Conservation (phyloP, 1,284 basidiomycete species). For the Termitomyces sp. region DNA sequence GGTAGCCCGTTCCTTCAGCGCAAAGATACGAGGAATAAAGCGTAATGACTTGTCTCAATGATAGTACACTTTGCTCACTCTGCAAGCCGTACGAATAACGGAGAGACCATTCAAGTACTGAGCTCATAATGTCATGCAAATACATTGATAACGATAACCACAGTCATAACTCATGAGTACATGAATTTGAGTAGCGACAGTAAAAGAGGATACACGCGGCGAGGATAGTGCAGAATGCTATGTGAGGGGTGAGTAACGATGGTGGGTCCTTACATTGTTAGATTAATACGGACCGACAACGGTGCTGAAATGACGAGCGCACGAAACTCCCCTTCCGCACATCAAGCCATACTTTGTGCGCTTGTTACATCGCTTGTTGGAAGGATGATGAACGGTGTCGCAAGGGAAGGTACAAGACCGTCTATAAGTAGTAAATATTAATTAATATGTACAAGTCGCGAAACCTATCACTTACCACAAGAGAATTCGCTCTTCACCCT, state of each 20-base stretch:
- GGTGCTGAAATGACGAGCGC: background rate
- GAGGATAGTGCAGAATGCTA: background rate
- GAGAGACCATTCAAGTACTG: background rate
- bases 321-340: conserved; percentile 47
- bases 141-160: background rate
- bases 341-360: conserved; percentile 61
- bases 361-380: conserved; percentile 67
- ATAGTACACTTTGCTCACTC: background rate
- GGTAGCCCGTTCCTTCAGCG: background rate
- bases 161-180: background rate
- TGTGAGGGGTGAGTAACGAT: background rate
- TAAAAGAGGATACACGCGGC: background rate
- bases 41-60: background rate
- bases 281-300: background rate
- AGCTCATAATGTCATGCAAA: background rate
- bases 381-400: conserved; percentile 55
- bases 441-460: conserved; percentile 6
- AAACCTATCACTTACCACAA: conserved; percentile 33
- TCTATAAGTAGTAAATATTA: conserved; percentile 11
- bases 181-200: background rate
- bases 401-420: conserved; percentile 28
- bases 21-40: background rate
- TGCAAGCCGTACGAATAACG: background rate
- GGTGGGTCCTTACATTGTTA: background rate
- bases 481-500: conserved; percentile 52